Base-by-base conservation (phyloP, 1,284 basidiomycete species). In the Apiotrichum veenhuisii region DNA sequence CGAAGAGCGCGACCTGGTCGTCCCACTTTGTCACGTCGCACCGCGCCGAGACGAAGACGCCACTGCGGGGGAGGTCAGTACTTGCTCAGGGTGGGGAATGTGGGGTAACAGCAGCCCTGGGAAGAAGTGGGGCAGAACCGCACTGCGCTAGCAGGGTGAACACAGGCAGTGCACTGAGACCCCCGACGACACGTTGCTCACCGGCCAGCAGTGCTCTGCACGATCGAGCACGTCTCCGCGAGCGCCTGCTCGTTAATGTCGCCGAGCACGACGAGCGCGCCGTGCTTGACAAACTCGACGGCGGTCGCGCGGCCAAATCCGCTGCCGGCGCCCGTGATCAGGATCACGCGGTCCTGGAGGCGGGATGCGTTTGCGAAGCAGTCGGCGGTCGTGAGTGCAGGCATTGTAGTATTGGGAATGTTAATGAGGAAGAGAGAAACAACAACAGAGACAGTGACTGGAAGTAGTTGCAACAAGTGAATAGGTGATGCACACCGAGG, bases 341-440 rank as follows among this genome's bases (percentile, higher is more conserved):
- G 36, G 18, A 50, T 41, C 17, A 55, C 54, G 44, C 60, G 60
- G 8, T 42, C 57, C 17, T 9, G 11, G 23, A 62, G 47, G 22
- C 85, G 84, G 10, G n/a, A 25, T 15, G 57, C 57, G 44, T 62
- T 25, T 23, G 46, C 48, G 41, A 58, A 62, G 54, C 56, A 59
- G 36, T 58, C 33, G 11, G 38, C 22, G 15, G 36, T 57, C 22
- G 58, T 26, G 43, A 62, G 44, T 5, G 56, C 47, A n/a, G 60
- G 54, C 59, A 61, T 61, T 27, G 41, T 48, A 33, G 22, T 30
- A 10, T 9, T 22, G 17, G 26, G 23, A 27, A 25, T 23, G 44
- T 41, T 37, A 43, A 44, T 18, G 20, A 38, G 37, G 22, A 9
- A 22, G 37, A 18, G 37, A n/a, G 37, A 38, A 38, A 17, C 37